Percentiles rank a stretch among this genome's conserved stretches.
phyloP scores from a whole-genome alignment of 1,284 basidiomycete species.

The Tilletia indica region DNA sequence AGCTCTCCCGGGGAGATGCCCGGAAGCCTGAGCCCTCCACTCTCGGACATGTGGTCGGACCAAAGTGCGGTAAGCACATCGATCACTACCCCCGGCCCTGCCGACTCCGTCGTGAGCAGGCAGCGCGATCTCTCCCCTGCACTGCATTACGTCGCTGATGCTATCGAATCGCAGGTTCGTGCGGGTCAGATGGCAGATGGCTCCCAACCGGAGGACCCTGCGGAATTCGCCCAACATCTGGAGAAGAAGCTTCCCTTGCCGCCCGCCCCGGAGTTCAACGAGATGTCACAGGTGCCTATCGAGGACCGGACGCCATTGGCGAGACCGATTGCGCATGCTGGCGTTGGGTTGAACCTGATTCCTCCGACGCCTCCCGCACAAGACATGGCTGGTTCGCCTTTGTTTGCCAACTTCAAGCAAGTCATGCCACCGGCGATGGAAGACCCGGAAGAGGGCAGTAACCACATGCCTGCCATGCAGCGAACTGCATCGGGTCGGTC shows the following conservation, averaged over 20 bases:
- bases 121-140: slow-evolving; percentile 11
- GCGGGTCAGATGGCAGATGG: not conserved
- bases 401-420: slow-evolving; percentile 9
- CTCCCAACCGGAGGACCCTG: too few species aligned
- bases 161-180: slow-evolving; percentile 9
- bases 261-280: slow-evolving; percentile 30
- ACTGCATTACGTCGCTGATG: slow-evolving; percentile 6
- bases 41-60: slow-evolving; percentile 32
- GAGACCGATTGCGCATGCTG: slow-evolving; percentile 22
- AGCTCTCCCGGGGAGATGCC: not conserved
- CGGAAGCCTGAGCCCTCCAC: slow-evolving; percentile 2
- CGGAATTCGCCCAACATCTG: not conserved
- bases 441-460: not conserved
- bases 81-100: slow-evolving; percentile 34
- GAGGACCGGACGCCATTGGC: slow-evolving; percentile 37
- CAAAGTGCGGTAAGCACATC: slow-evolving; percentile 38
- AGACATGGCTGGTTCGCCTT: slow-evolving; percentile 20
- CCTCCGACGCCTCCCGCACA: slow-evolving; percentile 48
- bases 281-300: slow-evolving; percentile 24
- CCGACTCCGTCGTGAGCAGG: slow-evolving; percentile 22
- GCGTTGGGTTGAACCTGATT: slow-evolving; percentile 44
- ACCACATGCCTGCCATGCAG: not conserved
- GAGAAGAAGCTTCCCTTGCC: slow-evolving; percentile 42
- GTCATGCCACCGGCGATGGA: not conserved
- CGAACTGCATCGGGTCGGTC: slow-evolving; percentile 16